Percentiles rank a stretch among this genome's conserved stretches.
Evolutionary conservation across 2,329 filamentous ascomycete species (phyloP).

Genomic region (Colletotrichum tropicale): DNA sequence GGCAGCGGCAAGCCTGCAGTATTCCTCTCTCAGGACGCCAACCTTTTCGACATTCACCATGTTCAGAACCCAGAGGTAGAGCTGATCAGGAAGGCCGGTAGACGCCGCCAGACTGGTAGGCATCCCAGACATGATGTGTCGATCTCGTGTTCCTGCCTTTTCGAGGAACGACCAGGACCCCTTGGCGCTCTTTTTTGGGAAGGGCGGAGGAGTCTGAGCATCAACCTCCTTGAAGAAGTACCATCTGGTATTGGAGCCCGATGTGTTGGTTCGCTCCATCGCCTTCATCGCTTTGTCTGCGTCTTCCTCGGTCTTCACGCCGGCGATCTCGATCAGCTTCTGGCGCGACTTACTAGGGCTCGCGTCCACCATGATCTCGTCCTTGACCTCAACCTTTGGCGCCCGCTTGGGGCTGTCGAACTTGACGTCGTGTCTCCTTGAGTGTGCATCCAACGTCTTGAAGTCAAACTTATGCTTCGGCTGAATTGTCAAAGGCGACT

Average conservation of each 20-base stretch:
- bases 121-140: constrained; percentile 67
- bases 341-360: constrained; percentile 17
- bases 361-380: constrained; percentile 22
- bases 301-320: constrained; percentile 41
- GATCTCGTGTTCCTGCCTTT: constrained; percentile 55
- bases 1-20: constrained; percentile 57
- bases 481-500: constrained; percentile 55
- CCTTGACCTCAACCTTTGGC: constrained; percentile 37
- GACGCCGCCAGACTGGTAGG: constrained; percentile 53
- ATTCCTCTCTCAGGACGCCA: constrained; percentile 62
- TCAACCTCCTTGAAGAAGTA: constrained; percentile 53
- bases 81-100: constrained; percentile 60
- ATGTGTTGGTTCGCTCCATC: constrained; percentile 51
- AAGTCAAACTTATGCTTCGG: constrained; percentile 68
- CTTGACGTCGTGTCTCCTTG: constrained; percentile 61
- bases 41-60: constrained; percentile 62
- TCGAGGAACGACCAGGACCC: constrained; percentile 53
- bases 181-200: constrained; percentile 40
- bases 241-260: constrained; percentile 41
- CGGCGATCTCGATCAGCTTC: constrained; percentile 21
- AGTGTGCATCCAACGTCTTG: constrained; percentile 64
- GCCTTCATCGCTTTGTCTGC: constrained; percentile 51
- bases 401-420: constrained; percentile 58
- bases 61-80: constrained; percentile 70
- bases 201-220: constrained; percentile 30